phyloP scores from a whole-genome alignment of 768 basidiomycete species.

The Pleurotus cornucopiae region DNA sequence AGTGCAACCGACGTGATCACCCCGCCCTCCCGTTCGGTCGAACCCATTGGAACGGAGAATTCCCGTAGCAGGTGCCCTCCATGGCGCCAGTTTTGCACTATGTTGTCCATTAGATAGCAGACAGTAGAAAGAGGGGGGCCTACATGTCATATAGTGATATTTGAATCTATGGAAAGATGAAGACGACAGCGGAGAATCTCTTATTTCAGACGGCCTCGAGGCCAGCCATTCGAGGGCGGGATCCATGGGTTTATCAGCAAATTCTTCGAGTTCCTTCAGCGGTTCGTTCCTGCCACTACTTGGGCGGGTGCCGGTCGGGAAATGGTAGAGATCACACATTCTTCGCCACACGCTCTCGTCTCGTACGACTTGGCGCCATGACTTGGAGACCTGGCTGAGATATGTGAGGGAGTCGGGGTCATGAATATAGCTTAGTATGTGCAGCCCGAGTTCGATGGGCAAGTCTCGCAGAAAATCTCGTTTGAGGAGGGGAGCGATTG shows the following conservation, averaged over 20 bases:
- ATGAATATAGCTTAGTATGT: conserved; percentile 74
- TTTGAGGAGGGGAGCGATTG: conserved; percentile 61
- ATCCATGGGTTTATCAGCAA: conserved; percentile 32
- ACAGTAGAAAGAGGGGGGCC: conserved; percentile 18
- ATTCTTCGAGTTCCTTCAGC: conserved; percentile 28
- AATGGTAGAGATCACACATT: conserved; percentile 55
- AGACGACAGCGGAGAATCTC: background rate
- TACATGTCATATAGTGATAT: conserved; percentile 57
- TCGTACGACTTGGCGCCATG: conserved; percentile 65
- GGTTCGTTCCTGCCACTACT: conserved; percentile 23
- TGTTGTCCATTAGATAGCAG: conserved; percentile 2
- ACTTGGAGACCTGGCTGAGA: conserved; percentile 63
- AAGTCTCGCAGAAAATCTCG: conserved; percentile 57
- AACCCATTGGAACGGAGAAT: conserved; percentile 46
- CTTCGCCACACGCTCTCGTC: conserved; percentile 82
- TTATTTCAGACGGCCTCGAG: background rate
- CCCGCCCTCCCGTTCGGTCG: conserved; percentile 37
- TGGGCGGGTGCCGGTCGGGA: background rate
- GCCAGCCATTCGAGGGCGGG: conserved; percentile 33
- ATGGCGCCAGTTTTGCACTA: conserved; percentile 78
- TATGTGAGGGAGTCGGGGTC: conserved; percentile 69
- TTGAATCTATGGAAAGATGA: conserved; percentile 3
- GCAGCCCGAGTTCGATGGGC: conserved; percentile 68
- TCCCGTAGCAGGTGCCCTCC: conserved; percentile 68
- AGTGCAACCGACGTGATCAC: conserved; percentile 87